Conservation (phyloP, 2,329 filamentous ascomycete species). For the Colletotrichum aenigma region DNA sequence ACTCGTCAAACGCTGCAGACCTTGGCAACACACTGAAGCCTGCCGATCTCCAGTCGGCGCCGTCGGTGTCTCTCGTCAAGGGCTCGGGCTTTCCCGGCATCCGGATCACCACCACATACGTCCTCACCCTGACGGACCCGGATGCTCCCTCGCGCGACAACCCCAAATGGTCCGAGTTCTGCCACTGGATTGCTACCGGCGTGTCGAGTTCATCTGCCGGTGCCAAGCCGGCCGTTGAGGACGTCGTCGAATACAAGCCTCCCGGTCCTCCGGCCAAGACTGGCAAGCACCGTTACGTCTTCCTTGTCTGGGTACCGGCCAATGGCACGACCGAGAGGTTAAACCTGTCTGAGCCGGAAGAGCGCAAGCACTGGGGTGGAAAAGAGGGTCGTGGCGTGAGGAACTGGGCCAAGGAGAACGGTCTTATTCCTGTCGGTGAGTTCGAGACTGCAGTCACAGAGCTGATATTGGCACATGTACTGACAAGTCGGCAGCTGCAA, state of each 20-base stretch:
- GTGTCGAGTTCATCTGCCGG: conserved; percentile 20
- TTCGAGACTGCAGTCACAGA: neutral
- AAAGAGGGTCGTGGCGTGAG: conserved; percentile 39
- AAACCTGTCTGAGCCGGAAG: conserved; percentile 36
- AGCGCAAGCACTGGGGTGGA: conserved; percentile 44
- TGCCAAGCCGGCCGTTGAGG: conserved; percentile 28
- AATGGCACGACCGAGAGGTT: conserved; percentile 42
- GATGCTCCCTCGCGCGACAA: conserved; percentile 46
- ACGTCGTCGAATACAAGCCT: conserved; percentile 44
- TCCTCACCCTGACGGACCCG: conserved; percentile 43
- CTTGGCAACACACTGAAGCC: conserved; percentile 21
- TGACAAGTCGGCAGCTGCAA: conserved; percentile 36
- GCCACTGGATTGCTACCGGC: conserved; percentile 47
- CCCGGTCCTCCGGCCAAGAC: conserved; percentile 45
- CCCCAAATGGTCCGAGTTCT: conserved; percentile 49
- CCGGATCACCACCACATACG: conserved; percentile 28
- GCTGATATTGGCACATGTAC: neutral
- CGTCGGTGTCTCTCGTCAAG: conserved; percentile 3
- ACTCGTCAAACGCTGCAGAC: conserved; percentile 3
- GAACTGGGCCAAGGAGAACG: conserved; percentile 44
- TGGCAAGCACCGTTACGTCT: conserved; percentile 47
- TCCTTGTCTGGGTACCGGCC: conserved; percentile 40
- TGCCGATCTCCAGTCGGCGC: conserved; percentile 9
- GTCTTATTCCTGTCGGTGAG: conserved; percentile 44
- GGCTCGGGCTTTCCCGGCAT: conserved; percentile 17